phyloP scores from a whole-genome alignment of 352 stramenopile genomes.

The Phytophthora europaea region DNA sequence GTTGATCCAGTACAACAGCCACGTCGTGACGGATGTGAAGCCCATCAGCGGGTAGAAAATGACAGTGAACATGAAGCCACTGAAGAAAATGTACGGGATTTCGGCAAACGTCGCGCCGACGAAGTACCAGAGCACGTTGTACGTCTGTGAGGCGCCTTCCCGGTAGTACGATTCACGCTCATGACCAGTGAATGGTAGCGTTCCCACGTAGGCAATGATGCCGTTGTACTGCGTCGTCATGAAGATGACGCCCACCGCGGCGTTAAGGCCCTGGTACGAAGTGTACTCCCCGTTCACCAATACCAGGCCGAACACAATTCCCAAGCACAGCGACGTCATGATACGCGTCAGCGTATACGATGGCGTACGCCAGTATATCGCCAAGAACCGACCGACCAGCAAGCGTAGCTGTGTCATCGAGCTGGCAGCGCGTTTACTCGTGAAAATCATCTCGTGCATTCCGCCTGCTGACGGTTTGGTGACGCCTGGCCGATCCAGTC shows the following conservation, averaged over 20 bases:
- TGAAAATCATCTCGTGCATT: too few species aligned
- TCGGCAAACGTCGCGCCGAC: conserved; percentile 78
- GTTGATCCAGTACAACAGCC: conserved; percentile 51
- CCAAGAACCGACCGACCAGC: conserved; percentile 47
- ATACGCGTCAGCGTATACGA: too few species aligned
- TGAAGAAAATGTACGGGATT: conserved; percentile 31
- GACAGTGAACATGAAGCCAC: conserved; percentile 21
- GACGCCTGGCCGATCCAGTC: too few species aligned
- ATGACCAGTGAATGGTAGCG: conserved; percentile 72
- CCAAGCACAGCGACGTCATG: too few species aligned
- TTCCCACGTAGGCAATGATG: conserved; percentile 67
- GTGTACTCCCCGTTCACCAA: conserved; percentile 48
- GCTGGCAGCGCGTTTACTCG: conserved; percentile 43
- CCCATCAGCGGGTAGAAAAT: conserved; percentile 38
- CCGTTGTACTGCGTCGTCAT: conserved; percentile 76
- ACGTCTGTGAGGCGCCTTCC: conserved; percentile 78
- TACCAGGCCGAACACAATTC: conserved; percentile 72
- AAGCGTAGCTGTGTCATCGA: conserved; percentile 35
- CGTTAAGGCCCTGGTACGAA: conserved; percentile 47
- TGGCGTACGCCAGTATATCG: conserved; percentile 87
- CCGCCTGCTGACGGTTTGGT: too few species aligned
- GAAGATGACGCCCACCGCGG: conserved; percentile 78
- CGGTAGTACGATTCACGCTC: conserved; percentile 86
- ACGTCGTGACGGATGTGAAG: conserved; percentile 29
- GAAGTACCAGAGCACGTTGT: conserved; percentile 69